Percentiles rank a stretch among this genome's conserved stretches.
Conservation (phyloP, 2,329 filamentous ascomycete species). For the Neoscytalidium dimidiatum region DNA sequence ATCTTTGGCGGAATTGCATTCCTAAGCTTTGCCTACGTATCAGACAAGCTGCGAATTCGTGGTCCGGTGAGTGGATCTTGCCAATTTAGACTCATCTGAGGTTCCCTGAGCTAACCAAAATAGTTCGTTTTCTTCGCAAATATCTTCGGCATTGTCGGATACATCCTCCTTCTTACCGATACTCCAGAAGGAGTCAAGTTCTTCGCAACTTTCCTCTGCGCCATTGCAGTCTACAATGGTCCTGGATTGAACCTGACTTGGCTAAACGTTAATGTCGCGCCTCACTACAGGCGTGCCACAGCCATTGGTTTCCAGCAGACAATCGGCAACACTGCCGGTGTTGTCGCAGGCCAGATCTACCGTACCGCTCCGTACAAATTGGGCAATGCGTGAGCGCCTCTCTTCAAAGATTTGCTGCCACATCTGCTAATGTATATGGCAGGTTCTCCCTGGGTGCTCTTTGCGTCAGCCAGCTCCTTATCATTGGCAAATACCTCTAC, state of each 20-base stretch:
- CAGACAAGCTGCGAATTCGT: slow-evolving; percentile 42
- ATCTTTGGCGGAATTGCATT: slow-evolving; percentile 51
- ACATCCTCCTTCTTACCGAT: slow-evolving; percentile 24
- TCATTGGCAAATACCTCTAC: slow-evolving; percentile 46
- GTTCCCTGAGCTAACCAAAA: background rate
- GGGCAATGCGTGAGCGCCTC: slow-evolving; percentile 8
- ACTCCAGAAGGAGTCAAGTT: slow-evolving; percentile 24
- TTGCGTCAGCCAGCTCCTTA: slow-evolving; percentile 38
- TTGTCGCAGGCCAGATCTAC: slow-evolving; percentile 52
- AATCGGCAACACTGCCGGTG: slow-evolving; percentile 51
- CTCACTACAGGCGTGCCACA: slow-evolving; percentile 51
- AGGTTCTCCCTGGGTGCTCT: slow-evolving; percentile 40
- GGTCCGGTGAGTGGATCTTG: slow-evolving; percentile 19
- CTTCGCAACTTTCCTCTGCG: slow-evolving; percentile 29
- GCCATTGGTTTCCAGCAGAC: slow-evolving; percentile 51
- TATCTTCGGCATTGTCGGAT: slow-evolving; percentile 26
- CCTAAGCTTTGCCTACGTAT: slow-evolving; percentile 48
- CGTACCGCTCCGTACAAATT: slow-evolving; percentile 26
- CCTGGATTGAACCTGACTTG: slow-evolving; percentile 50
- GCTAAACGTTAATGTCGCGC: slow-evolving; percentile 52
- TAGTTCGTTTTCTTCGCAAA: slow-evolving; percentile 23
- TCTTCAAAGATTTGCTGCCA: background rate
- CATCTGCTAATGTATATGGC: background rate
- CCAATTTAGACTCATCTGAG: background rate
- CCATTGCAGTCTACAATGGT: slow-evolving; percentile 28